A percentile compares a stretch with the other conserved stretches of the same genome.
Evolutionary conservation across 2,329 filamentous ascomycete species (phyloP).

Genomic region (Aspergillus tubingensis): DNA sequence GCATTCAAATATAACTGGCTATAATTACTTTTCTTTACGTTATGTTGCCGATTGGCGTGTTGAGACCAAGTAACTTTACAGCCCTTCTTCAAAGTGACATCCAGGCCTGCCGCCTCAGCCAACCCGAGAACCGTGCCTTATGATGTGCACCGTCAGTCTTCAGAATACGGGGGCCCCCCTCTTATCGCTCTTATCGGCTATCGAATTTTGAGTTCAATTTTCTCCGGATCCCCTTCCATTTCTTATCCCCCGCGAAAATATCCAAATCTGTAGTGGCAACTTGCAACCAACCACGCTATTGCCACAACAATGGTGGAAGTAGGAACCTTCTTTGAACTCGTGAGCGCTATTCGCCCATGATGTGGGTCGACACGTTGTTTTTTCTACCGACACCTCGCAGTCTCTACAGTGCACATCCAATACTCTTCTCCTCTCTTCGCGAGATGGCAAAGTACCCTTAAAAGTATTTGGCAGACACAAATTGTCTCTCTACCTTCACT

Average conservation of each 20-base stretch:
- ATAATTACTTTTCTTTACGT: background rate
- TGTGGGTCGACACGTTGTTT: background rate
- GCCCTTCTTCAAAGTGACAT: background rate
- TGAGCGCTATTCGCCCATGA: background rate
- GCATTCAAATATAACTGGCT: constrained; percentile 10
- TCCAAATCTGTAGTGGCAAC: background rate
- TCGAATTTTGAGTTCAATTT: constrained; percentile 10
- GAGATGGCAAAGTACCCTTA: background rate
- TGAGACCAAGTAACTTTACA: too few species aligned
- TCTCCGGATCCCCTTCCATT: constrained; percentile 17
- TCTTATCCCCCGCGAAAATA: constrained; percentile 32
- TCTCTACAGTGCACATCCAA: background rate
- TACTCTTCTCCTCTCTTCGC: background rate
- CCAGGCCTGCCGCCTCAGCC: background rate
- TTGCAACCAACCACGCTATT: constrained; percentile 13
- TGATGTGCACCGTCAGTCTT: background rate
- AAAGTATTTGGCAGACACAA: background rate
- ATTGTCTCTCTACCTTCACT: background rate
- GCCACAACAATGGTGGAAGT: constrained; percentile 4
- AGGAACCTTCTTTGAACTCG: constrained; percentile 5
- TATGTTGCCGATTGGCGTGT: background rate
- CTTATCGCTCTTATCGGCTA: constrained; percentile 18
- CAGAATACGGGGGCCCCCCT: background rate
- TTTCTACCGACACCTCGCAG: background rate
- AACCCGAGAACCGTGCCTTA: background rate